Evolutionary conservation across 1,284 basidiomycete genomes (phyloP), one percentile per base, ranked within the genome.

Genomic region (Prillingera fragicola): DNA sequence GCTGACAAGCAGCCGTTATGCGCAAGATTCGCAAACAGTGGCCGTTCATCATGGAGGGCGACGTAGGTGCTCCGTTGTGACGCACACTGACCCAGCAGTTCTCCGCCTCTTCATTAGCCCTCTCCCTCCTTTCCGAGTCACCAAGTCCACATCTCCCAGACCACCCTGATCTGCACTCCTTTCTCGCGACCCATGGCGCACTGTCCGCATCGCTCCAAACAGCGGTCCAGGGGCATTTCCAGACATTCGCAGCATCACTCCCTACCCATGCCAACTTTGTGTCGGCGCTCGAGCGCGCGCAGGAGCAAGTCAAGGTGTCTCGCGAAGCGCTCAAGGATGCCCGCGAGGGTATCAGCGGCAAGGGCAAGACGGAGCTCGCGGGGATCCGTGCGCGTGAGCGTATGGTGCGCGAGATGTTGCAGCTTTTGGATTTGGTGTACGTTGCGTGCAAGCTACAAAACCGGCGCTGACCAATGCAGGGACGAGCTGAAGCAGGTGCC

Each of bases 401-500:
- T 58, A 83, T 79, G 15, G 74, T 95, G 17, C 84, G 89, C 59
- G 88, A 95, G 67, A 95, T 95, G 87, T 78, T 92, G 60, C 79
- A 80, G 37, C 77, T 94, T 15, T 66, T 96, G 50, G 90, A 95
- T 65, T 83, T 88, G 61, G 92, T 95, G 90, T 92, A 60, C 52
- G 85, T 70, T 21, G 25, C 25, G 12, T 25, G 36, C 29, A 5
- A 15, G 17, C 12, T 14, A 3, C 40, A 12, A 18, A n/a, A n/a
- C n/a, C n/a, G n/a, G n/a, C n/a, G 36, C 49, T 62, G 36, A 55
- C 38, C 19, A n/a, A n/a, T n/a, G 3, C 54, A 95, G 92, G 45
- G 92, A 97, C 63, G 79, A 86, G 57, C 75, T 99, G 28, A 92
- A 91, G 67, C 78, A 83, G 36, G 84, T 97, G 1, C 94, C 95